Base-by-base conservation (phyloP, 306 rosid species). In the Vicia villosa region DNA sequence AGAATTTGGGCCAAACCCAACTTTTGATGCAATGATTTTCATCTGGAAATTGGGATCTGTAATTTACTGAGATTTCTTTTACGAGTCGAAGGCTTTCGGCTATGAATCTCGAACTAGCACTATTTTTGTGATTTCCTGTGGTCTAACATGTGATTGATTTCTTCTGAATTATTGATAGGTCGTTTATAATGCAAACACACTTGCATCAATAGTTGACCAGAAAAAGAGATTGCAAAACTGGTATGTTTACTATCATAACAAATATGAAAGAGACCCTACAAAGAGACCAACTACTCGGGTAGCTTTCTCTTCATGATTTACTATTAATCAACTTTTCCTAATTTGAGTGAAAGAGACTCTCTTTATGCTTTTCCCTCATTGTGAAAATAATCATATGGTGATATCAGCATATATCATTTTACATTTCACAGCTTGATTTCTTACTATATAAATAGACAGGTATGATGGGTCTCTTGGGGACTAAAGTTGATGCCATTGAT, bases 211-310 rank as follows among this genome's bases (percentile, higher is more conserved):
- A 83, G 98, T 85, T 68, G 85, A 74, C 50, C 12, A 59, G 69
- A 90, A 88, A 81, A 90, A 85, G 81, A 42, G 64, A 47, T 21
- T 85, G 77, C 49, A 63, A 64, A 93, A 93, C 60, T 85, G 91
- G 93, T 81, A 75, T 45, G 73, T 81, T 54, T 93, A 88, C 83
- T 88, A 93, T 81, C 88, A 86, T 72, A 93, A 88, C 78, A 88
- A 86, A 76, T 81, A 68, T 50, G 98, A 90, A 79, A 86, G 96
- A 80, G 50, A 80, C 72, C 73, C 91, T 50, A 43, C 68, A 10
- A 42, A 22, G 19, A 90, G 81, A 80, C 98, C 96, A 36, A 79
- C 74, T 46, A 85, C 91, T 71, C 86, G 91, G 96, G 98, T 93
- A 86, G 47, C 82, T 86, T 74, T 83, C 79, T 68, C 68, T 52